Base-by-base conservation (phyloP, 371 early-diverging fungal species). In the Mortierella sp. region DNA sequence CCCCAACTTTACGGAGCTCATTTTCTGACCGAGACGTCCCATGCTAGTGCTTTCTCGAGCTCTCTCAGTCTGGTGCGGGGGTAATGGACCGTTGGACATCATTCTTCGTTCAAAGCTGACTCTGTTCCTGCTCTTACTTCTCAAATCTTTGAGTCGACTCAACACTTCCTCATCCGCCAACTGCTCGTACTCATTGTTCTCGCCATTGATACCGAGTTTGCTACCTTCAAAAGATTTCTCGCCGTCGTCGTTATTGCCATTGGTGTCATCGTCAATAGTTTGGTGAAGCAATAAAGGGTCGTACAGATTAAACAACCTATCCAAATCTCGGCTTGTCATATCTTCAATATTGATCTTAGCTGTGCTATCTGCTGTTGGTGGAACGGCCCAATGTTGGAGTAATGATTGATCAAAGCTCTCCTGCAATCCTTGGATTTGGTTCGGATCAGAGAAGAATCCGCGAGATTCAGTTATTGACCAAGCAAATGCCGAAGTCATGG, bases 401-500 rank as follows among this genome's bases (percentile, higher is more conserved):
- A 70, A n/a, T 0, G 65, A 35, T 22, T 47, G 64, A n/a, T 59
- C 47, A 42, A 70, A 64, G 13, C 59, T 70, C 8, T 64, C 59
- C 53, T 59, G 58, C n/a, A 70, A 29, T 13, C 26, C 32, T 2
- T 53, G 35, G 22, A 64, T 17, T 34, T 70, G 71, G 43, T 64
- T 64, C 0, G 47, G 19, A 19, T 58, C 35, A 7, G 45, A 28
- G n/a, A 70, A 70, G 45, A 70, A 70, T 29, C 51, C 71, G 2
- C 71, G 64, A 1, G 65, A 64, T 29, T 70, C 71, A 2, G 32
- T 51, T 15, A 70, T 43, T 15, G 60, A 70, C 71, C 64, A 70
- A 13, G 65, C 65, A 51, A 70, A 70, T 3, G 71, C 64, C 3
- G 64, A 64, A 13, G 60, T 42, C 65, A 70, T 64, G 42, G 71